phyloP scores from a whole-genome alignment of 2,329 filamentous ascomycete species.

The Penicillium crustosum region DNA sequence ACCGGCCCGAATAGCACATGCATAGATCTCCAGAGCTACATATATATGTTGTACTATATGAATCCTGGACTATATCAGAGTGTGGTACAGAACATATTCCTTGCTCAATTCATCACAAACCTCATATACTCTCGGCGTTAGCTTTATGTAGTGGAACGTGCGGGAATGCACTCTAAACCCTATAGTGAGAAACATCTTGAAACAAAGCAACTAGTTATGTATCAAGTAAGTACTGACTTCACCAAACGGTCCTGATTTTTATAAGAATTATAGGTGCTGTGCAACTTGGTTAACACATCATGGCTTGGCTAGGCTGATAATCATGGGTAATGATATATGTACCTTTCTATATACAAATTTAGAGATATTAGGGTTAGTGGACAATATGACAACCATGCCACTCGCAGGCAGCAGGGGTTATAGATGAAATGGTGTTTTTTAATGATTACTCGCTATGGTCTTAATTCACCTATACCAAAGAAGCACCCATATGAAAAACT shows the following conservation, averaged over 20 bases:
- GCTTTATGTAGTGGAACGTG: not conserved
- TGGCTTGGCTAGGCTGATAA: not conserved
- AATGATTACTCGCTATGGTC: not conserved
- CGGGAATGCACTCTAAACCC: not conserved
- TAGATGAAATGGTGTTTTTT: not conserved
- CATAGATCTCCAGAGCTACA: not conserved
- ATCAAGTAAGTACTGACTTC: not conserved
- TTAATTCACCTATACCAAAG: not conserved
- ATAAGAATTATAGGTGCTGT: no score
- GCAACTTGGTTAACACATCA: not conserved
- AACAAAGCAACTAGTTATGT: not conserved
- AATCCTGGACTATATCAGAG: not conserved
- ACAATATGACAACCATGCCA: not conserved
- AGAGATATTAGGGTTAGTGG: not conserved
- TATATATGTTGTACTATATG: not conserved
- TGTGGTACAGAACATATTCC: not conserved
- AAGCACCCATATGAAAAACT: not conserved
- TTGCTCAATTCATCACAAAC: not conserved
- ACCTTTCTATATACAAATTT: no score
- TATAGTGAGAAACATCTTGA: not conserved
- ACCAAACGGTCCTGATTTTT: not conserved
- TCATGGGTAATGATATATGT: not conserved
- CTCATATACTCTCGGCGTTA: not conserved
- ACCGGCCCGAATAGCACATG: not conserved
- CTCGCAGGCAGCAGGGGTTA: not conserved